Base-by-base conservation (phyloP, 2,329 filamentous ascomycete species). In the Hymenotorrendiella dingleyae region DNA sequence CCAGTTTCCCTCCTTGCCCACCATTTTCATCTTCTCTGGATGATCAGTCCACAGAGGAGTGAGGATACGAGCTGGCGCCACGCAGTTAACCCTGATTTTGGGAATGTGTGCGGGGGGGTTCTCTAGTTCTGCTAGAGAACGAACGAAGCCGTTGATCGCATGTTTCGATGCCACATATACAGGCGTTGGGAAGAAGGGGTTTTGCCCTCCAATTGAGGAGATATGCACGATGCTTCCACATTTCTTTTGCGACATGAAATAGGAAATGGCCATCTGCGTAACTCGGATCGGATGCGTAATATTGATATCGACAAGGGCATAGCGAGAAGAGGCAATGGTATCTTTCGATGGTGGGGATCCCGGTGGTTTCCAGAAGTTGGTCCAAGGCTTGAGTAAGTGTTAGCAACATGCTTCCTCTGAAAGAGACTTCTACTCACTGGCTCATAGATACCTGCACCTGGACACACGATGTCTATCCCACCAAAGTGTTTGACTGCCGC, bases 231-330 rank as follows among this genome's bases (percentile, higher is more conserved):
- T 65, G 1, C 39, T 27, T 6, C 56, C 56, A 2, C 48, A 44
- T 28, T 55, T 56, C 34, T 52, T 54, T 16, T 55, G 33, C 49
- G 57, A 19, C n/a, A 71, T 57, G 54, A 73, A 74, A 50, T 72
- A 65, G 3, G 65, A 61, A 32, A 74, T 68, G 4, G 71, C 70
- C 14, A 74, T 58, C 47, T 74, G 71, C 1, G 70, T 73, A 8
- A 65, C 62, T 32, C 71, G 69, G 50, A 74, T 73, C 0, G 72
- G 72, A 52, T 74, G 72, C 0, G 67, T 70, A 37, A 75, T 45
- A 46, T 74, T 74, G 56, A 74, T 72, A 45, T 74, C 71, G 16
- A 74, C 36, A 36, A 62, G 30, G 21, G 64, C 63, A 49, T 73
- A 73, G 42, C 67, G 61, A 19, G 64, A 66, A 4, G 64, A 59